A percentile compares a stretch with the other conserved stretches of the same genome.
These are phyloP conservation scores for Aspergillus nanangensis DNA, from an alignment of 495 filamentous ascomycete genomes.

Conservation along the genomic window DNA sequence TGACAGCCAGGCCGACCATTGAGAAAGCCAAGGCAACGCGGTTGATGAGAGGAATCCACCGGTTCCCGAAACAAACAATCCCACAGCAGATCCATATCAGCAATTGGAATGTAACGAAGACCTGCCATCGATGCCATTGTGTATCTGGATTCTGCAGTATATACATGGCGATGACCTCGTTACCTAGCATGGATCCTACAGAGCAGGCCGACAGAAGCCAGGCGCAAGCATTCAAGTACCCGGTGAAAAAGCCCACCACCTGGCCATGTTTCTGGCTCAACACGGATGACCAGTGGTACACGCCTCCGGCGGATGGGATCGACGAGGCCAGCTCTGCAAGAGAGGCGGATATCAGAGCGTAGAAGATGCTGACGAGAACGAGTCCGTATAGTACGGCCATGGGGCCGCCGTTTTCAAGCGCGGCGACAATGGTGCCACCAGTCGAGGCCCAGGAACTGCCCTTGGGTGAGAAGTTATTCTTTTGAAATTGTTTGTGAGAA, in stretches of 20 bases:
- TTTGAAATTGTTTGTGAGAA: not conserved
- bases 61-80: conserved; percentile 67
- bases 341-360: conserved; percentile 18
- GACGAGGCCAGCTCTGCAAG: conserved; percentile 58
- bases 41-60: conserved; percentile 59
- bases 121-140: conserved; percentile 62
- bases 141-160: conserved; percentile 63
- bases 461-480: not conserved
- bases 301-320: conserved; percentile 72
- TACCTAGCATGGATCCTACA: conserved; percentile 62
- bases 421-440: conserved; percentile 40
- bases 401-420: conserved; percentile 33
- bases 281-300: conserved; percentile 83
- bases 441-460: conserved; percentile 39
- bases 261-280: conserved; percentile 69
- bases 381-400: conserved; percentile 7
- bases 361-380: conserved; percentile 11
- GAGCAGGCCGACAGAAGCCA: conserved; percentile 64
- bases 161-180: conserved; percentile 68
- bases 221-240: conserved; percentile 77
- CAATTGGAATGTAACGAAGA: conserved; percentile 66
- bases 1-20: conserved; percentile 62
- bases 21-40: conserved; percentile 66
- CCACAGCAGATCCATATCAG: conserved; percentile 62
- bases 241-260: conserved; percentile 69